Evolutionary conservation across 495 filamentous ascomycete species (phyloP), one percentile per base, ranked within the genome.

Genomic region (Tuber borchii): DNA sequence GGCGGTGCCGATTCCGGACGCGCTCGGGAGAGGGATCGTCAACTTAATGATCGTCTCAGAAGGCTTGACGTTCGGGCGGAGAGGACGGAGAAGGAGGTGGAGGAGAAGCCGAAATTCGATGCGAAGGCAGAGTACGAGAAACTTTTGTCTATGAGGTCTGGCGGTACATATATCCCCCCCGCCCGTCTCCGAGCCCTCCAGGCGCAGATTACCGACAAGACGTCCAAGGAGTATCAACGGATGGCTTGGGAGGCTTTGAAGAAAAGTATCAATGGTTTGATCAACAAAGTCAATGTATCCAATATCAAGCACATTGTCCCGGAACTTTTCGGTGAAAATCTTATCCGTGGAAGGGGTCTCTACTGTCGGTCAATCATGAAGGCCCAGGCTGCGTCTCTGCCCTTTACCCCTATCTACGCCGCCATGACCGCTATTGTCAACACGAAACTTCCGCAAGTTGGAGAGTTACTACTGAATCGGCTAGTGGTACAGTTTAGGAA

Each of bases 171-270:
- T 82, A 95, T 99, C 48, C 95, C 96, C 14, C 95, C 95, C 6
- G 94, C 94, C 51, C 88, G 93, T 75, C 87, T 99, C 73, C 90
- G 94, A 73, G 95, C 95, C 19, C 87, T 99, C 75, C 95, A 99
- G 84, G 92, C 95, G 46, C 92, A 96, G 84, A 96, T 99, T 83
- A 98, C 95, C 71, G 95, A 99, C 84, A 97, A 96, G 86, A 90
- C 85, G 69, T 95, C 90, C 84, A 96, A 97, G 84, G 96, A 99
- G 84, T 99, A 97, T 84, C 95, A 99, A 86, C 92, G 96, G 71
- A 95, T 99, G 93, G 94, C 95, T 2, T 98, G 96, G 96, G 96
- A 98, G 83, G 95, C 95, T 16, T 84, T 98, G 82, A 99, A 99
- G 86, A 99, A 99, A 87, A 94, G 92, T 31, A 97, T 99, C 86